phyloP scores from a whole-genome alignment of 192 early-diverging fungal species.

The Jimgerdemannia lactiflua region DNA sequence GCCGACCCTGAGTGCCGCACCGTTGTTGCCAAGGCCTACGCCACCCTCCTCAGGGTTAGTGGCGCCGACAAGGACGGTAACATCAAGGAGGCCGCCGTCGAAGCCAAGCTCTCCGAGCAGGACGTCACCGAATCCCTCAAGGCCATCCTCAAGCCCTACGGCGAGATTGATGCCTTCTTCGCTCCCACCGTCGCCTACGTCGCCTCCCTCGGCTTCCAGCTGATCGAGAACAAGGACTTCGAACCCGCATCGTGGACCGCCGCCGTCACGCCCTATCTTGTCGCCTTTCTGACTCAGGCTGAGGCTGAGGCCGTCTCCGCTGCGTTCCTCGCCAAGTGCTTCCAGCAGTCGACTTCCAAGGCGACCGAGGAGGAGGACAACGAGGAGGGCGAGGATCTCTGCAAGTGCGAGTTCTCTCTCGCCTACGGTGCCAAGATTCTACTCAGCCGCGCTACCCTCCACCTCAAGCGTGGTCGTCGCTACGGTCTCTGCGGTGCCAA shows the following conservation, averaged over 20 bases:
- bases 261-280: constrained; percentile 53
- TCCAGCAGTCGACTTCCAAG: constrained; percentile 40
- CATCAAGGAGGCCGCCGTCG: constrained; percentile 48
- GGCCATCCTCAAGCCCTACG: constrained; percentile 37
- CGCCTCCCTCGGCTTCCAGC: constrained; percentile 50
- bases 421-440: constrained; percentile 83
- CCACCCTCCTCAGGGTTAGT: constrained; percentile 66
- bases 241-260: constrained; percentile 65
- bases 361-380: constrained; percentile 40
- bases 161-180: constrained; percentile 46
- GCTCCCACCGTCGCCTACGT: constrained; percentile 54
- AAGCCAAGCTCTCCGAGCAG: constrained; percentile 35
- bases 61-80: constrained; percentile 46
- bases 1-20: constrained; percentile 76
- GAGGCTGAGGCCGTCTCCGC: constrained; percentile 45
- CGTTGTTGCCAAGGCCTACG: constrained; percentile 65
- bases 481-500: constrained; percentile 84
- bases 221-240: constrained; percentile 63
- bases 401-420: constrained; percentile 81
- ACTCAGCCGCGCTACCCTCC: constrained; percentile 62
- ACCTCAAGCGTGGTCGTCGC: constrained; percentile 71
- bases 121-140: constrained; percentile 32
- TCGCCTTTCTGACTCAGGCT: constrained; percentile 50
- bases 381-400: constrained; percentile 53
- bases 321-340: constrained; percentile 41